Percentiles rank a stretch among this genome's conserved stretches.
Conservation (phyloP, 805 yeast species). For the Ogataea philodendri region DNA sequence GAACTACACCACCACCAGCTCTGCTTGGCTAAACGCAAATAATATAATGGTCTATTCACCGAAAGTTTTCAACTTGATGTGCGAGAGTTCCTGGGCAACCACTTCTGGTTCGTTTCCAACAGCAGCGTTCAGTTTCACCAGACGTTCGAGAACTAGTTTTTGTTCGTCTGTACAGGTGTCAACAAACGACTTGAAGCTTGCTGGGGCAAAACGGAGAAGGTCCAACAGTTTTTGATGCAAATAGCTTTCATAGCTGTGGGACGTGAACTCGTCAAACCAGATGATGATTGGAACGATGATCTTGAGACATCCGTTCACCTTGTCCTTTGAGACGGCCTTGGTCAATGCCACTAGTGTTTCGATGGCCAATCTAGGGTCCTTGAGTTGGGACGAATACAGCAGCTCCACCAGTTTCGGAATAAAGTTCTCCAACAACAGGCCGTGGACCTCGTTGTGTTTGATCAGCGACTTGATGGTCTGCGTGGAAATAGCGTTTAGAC, state of each 20-base stretch:
- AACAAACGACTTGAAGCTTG: slow-evolving; percentile 48
- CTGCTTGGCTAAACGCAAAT: slow-evolving; percentile 20
- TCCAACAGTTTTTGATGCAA: slow-evolving; percentile 47
- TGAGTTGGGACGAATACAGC: slow-evolving; percentile 15
- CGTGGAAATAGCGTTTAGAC: slow-evolving; percentile 40
- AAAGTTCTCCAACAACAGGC: slow-evolving; percentile 40
- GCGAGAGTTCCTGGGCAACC: slow-evolving; percentile 26
- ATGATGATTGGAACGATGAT: slow-evolving; percentile 31
- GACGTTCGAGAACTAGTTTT: slow-evolving; percentile 39
- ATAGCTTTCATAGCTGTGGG: slow-evolving; percentile 34
- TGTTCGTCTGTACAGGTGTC: slow-evolving; percentile 39
- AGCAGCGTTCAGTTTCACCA: slow-evolving; percentile 37
- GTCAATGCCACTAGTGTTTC: slow-evolving; percentile 50
- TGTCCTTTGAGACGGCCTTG: slow-evolving; percentile 36
- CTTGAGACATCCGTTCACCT: slow-evolving; percentile 30
- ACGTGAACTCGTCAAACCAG: slow-evolving; percentile 31
- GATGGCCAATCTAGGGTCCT: slow-evolving; percentile 40
- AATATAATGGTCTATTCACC: slow-evolving; percentile 21
- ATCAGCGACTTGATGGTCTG: slow-evolving; percentile 65
- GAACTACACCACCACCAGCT: slow-evolving; percentile 22
- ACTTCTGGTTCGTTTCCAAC: slow-evolving; percentile 14
- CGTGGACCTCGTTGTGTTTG: slow-evolving; percentile 33
- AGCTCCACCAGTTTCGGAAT: slow-evolving; percentile 44
- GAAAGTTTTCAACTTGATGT: slow-evolving; percentile 54
- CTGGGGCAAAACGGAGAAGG: slow-evolving; percentile 44